phyloP scores from a whole-genome alignment of 192 early-diverging fungal genomes.

The Coemansia sp. region DNA sequence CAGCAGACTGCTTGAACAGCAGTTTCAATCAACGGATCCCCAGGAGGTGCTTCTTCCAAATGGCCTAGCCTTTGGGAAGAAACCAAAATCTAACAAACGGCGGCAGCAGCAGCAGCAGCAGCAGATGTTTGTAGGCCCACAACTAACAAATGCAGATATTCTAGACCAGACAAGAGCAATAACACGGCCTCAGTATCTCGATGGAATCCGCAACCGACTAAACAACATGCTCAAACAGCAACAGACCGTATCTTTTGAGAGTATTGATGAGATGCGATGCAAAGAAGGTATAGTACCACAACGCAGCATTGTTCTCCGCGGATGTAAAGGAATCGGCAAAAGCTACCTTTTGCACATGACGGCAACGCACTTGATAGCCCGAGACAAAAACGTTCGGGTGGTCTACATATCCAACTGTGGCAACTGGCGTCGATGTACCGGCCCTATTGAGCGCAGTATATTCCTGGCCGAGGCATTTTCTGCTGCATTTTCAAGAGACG shows the following conservation, averaged over 20 bases:
- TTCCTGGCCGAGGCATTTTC: slow-evolving; percentile 21
- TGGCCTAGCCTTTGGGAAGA: background rate
- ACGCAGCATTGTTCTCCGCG: slow-evolving; percentile 14
- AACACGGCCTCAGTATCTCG: slow-evolving; percentile 10
- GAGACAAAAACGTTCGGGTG: slow-evolving; percentile 7
- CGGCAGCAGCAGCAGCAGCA: background rate
- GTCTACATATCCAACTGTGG: slow-evolving; percentile 24
- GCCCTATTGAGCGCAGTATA: background rate
- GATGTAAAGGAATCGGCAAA: slow-evolving; percentile 36
- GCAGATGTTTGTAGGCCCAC: background rate
- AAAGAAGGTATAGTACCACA: background rate
- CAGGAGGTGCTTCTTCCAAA: slow-evolving; percentile 8
- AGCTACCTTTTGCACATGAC: slow-evolving; percentile 23
- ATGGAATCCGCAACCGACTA: background rate
- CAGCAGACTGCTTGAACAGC: background rate
- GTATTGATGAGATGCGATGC: background rate
- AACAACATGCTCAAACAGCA: slow-evolving; percentile 4
- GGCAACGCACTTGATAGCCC: slow-evolving; percentile 16
- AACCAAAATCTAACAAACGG: background rate
- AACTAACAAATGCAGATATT: background rate
- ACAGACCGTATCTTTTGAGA: background rate
- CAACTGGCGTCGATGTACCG: slow-evolving; percentile 5
- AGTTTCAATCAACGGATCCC: slow-evolving; percentile 1
- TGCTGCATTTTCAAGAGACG: slow-evolving; percentile 18
- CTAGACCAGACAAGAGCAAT: background rate